Evolutionary conservation across 768 basidiomycete genomes (phyloP).

Genomic region (Boletellus sp.): DNA sequence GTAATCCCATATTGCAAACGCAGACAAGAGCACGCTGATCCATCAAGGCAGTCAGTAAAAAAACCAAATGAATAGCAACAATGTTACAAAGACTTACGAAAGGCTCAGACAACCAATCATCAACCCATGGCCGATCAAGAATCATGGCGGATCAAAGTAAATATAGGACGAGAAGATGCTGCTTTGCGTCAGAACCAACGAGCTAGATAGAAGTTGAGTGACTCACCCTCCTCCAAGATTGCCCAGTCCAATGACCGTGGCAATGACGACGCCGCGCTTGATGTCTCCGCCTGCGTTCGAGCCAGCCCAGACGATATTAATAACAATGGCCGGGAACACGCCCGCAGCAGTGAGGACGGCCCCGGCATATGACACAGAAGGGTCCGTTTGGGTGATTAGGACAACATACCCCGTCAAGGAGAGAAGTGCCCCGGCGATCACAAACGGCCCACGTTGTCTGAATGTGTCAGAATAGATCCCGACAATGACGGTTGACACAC

Average conservation of each 20-base stretch:
- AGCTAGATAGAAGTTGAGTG: not conserved
- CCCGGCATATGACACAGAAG: not conserved
- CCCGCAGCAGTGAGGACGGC: not conserved
- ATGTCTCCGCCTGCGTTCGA: constrained; percentile 3
- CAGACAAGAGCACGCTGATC: not conserved
- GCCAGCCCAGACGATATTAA: not conserved
- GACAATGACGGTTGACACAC: not conserved
- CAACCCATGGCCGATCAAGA: not conserved
- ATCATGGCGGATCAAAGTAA: not conserved
- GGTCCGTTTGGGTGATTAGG: not conserved
- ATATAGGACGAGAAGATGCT: not conserved
- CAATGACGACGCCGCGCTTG: constrained; percentile 1
- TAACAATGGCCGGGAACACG: not conserved
- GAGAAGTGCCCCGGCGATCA: not conserved
- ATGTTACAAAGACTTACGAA: not conserved
- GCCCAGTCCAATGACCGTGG: not conserved
- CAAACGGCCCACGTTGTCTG: not conserved
- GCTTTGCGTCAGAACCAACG: too few species aligned
- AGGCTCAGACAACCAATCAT: not conserved
- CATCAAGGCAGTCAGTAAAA: not conserved
- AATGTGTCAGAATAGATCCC: not conserved
- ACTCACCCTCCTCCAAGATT: not conserved
- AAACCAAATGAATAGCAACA: not conserved
- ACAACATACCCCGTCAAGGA: not conserved
- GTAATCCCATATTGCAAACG: constrained; percentile 3